Base-by-base conservation (phyloP, 768 basidiomycete genomes). In the Obba rivulosa region DNA sequence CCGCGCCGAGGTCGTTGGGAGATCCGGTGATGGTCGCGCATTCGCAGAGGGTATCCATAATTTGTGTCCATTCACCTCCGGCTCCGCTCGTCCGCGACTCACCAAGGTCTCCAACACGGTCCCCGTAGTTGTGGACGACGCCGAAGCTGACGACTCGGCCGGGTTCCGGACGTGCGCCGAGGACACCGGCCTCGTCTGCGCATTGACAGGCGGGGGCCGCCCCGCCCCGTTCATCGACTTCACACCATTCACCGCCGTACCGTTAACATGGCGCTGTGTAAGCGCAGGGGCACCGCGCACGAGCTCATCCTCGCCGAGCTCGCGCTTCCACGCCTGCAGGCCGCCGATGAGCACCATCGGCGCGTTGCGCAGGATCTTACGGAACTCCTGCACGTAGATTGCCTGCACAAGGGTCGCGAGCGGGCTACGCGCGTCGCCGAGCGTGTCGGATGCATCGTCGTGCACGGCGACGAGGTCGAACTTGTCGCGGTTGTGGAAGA, bases 391-490 rank as follows among this genome's bases (percentile, higher is more conserved):
- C 57, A 86, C 86, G 64, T 78, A 85, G 37, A 96, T 87, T 2
- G 83, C 77, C 9, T 77, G 72, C 46, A 83, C 72, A 20, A 94
- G 75, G 17, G 72, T 62, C 1, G 78, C 72, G n/a, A 87, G 62
- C 0, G 83, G 78, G 0, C 80, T 72, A 9, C 71, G 70, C 17
- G 69, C 63, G 3, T 66, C 63, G 2, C 74, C 77, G 44, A 80
- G 74, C 16, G 70, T 64, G 46, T 77, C 72, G 40, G 88, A 82
- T 24, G 72, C 64, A 43, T 76, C 59, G 64, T 98, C 94, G 64
- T 93, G 93, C 3, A 97, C 70, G 14, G 85, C 88, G 21, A 99
- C 81, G 18, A 94, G 66, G 56, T 96, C 93, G 62, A 89, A 95
- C 57, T 87, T 85, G 59, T 92, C 80, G 35, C 95, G 87, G 51